Evolutionary conservation across 352 stramenopile genomes (phyloP), one percentile per base, ranked within the genome.

Genomic region (Phytophthora syringae): DNA sequence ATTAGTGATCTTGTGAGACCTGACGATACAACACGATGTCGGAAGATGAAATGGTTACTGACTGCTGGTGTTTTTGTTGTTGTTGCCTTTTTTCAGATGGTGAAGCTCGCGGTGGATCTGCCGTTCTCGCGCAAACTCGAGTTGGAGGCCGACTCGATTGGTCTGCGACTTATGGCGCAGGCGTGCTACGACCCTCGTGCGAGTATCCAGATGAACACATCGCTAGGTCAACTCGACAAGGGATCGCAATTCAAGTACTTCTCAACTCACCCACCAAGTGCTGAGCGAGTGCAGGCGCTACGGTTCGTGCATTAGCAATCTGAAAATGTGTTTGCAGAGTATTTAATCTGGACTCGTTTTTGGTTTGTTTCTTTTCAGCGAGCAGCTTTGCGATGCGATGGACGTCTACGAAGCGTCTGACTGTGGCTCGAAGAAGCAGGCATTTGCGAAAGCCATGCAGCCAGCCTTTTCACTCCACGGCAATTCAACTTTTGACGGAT

Each of bases 231-330:
- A 20, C 54, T 85, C 3, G 39, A 76, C 20, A 69, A 74, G 24
- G 48, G 64, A 18, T 60, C 65, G 3, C 50, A 82, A 18, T 55
- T 82, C 63, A 92, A 90, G 54, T 92, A 92, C 50, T 88, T 92
- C 27, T 92, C 84, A 42, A 92, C 84, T 10, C 81, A 92, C 30
- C 84, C 84, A 4, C 84, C 84, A 5, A 90, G 82, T 66, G 42
- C 71, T 7, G 84, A 92, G 48, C 80, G 84, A 34, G 62, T 91
- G n/a, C 49, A 77, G 27, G 69, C 78, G 4, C 51, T 89, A 22
- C 52, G 72, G 77, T 85, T 27, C 24, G 62, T 69, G 32, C 32
- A 39, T 12, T 7, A 22, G n/a, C 12, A 59, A 30, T 16, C 36
- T 52, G 10, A 42, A 3, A 15, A 21, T 56, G 15, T 24, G 37